phyloP scores from a whole-genome alignment of 805 yeast species.

The Cyberlindnera mississippiensis region DNA sequence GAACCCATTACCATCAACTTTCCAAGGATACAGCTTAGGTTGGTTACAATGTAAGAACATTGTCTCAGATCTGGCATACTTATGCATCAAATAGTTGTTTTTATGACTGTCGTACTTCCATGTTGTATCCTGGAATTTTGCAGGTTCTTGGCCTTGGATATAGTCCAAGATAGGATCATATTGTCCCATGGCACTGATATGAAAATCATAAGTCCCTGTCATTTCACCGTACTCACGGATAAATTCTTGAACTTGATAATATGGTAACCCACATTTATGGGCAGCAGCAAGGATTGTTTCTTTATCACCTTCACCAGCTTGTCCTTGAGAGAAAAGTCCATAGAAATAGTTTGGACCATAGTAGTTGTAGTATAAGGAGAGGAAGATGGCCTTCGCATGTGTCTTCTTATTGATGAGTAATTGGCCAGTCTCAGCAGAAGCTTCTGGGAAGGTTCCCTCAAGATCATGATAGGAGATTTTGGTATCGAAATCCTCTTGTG shows the following conservation, averaged over 20 bases:
- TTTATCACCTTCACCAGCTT: slow-evolving; percentile 77
- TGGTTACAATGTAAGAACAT: slow-evolving; percentile 28
- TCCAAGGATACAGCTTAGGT: slow-evolving; percentile 30
- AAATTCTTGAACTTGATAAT: slow-evolving; percentile 51
- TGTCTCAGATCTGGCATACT: slow-evolving; percentile 21
- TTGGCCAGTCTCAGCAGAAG: slow-evolving; percentile 70
- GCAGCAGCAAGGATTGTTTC: slow-evolving; percentile 76
- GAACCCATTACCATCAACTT: slow-evolving; percentile 26
- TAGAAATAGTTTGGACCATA: slow-evolving; percentile 58
- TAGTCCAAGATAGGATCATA: slow-evolving; percentile 46
- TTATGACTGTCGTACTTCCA: slow-evolving; percentile 15
- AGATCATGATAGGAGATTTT: slow-evolving; percentile 56
- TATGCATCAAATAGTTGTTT: slow-evolving; percentile 24
- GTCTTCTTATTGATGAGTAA: slow-evolving; percentile 51
- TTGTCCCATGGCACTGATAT: slow-evolving; percentile 56
- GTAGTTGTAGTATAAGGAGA: slow-evolving; percentile 60
- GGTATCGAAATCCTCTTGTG: slow-evolving; percentile 29
- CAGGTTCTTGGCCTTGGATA: slow-evolving; percentile 15
- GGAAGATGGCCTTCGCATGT: slow-evolving; percentile 53
- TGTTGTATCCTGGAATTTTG: slow-evolving; percentile 14
- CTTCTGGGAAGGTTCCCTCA: slow-evolving; percentile 64
- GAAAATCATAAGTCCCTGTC: slow-evolving; percentile 30
- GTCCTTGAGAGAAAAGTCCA: slow-evolving; percentile 61
- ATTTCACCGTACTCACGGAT: slow-evolving; percentile 48
- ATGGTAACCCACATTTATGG: slow-evolving; percentile 41